Conservation (phyloP, 257 asterid species). For the Linaria vulgaris region DNA sequence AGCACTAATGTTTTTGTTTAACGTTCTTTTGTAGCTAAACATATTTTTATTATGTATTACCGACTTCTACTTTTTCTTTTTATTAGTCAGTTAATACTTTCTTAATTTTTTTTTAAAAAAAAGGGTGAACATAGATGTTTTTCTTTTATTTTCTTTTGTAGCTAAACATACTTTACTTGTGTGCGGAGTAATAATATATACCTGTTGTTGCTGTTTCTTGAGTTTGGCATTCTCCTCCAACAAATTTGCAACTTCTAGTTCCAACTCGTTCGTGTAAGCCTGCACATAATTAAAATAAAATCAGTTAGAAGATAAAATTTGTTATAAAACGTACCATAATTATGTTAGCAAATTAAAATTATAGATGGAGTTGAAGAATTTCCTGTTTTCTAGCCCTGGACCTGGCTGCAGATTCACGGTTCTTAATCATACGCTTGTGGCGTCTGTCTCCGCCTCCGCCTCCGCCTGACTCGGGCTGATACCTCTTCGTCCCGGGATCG, state of each 20-base stretch:
- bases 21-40: not conserved
- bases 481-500: constrained; percentile 40
- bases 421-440: constrained; percentile 80
- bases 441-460: constrained; percentile 49
- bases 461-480: constrained; percentile 20
- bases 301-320: not conserved
- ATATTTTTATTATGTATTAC: too few relatives aligned
- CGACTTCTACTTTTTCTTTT: too few relatives aligned
- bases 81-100: too few relatives aligned
- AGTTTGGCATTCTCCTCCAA: constrained; percentile 68
- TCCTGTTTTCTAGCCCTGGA: constrained; percentile 84
- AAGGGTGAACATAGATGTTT: too few relatives aligned
- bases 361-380: constrained; percentile 17
- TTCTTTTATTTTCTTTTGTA: not conserved
- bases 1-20: too few relatives aligned
- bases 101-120: too few relatives aligned
- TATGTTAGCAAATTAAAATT: not conserved
- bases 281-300: constrained; percentile 25
- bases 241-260: constrained; percentile 56
- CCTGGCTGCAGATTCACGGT: constrained; percentile 81
- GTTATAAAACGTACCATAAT: not conserved
- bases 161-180: not conserved
- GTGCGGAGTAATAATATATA: not conserved
- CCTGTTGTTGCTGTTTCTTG: constrained; percentile 66
- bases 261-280: constrained; percentile 77